Base-by-base conservation (phyloP, 148 eudicot genomes). In the Cornus florida region DNA sequence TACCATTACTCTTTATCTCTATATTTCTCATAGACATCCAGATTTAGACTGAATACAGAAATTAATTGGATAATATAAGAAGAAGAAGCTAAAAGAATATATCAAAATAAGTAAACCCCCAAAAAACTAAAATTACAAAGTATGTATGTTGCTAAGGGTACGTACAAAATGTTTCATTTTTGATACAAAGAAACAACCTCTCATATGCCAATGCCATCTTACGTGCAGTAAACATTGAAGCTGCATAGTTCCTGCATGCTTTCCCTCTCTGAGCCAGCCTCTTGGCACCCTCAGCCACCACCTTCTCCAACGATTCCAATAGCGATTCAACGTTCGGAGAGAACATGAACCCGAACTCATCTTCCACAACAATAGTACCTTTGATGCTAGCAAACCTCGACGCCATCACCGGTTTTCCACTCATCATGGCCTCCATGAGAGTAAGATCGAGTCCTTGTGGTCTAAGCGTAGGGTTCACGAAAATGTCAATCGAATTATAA, bases 161-260 rank as follows among this genome's bases (percentile, higher is more conserved):
- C 31, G 3, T 83, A 86, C 98, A 94, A 81, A 81, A 90, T 24
- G 94, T 85, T 48, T 84, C 87, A 84, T 94, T 91, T 75, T 89
- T 94, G 7, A 92, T 89, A 85, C 98, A 94, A 22, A 92, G 88
- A 59, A 94, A 94, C 70, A 94, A 70, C 67, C 94, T 87, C 80
- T 94, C 98, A 87, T 94, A 94, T 28, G 97, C 93, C 81, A 92
- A 79, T 22, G 98, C 97, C 98, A 94, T 94, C 82, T 88, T 91
- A 2, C 78, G 77, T 5, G 98, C 93, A 17, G 98, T 89, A 67
- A 94, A 94, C 97, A 90, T 91, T 5, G 86, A 78, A 38, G 38
- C 59, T 10, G 94, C 97, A 75, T 88, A 91, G 7, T 78, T 84
- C 72, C 80, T 77, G 46, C 94, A 88, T 5, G 94, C 91, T 59